These are phyloP conservation scores for Dipteronia dyeriana DNA, from an alignment of 345 rosid genomes.

Conservation along the genomic window DNA sequence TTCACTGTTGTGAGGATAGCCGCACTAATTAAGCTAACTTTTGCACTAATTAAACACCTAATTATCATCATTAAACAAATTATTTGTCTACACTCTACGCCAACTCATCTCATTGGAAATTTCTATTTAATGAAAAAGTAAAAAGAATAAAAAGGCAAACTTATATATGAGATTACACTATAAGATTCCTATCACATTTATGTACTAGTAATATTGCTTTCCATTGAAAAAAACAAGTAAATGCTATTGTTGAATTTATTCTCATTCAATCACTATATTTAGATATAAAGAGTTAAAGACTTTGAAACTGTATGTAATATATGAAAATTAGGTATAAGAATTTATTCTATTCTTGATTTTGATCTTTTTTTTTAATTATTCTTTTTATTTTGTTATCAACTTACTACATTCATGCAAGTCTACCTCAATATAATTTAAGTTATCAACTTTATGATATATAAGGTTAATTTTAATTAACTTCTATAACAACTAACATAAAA, in stretches of 20 bases:
- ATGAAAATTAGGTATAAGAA: neutral
- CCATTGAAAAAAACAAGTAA: neutral
- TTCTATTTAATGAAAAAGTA: slow-evolving; percentile 4
- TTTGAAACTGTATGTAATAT: neutral
- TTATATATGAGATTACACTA: neutral
- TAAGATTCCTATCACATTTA: slow-evolving; percentile 10
- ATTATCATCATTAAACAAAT: neutral
- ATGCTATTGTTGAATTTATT: slow-evolving; percentile 9
- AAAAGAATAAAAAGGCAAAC: neutral
- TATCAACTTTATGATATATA: no score
- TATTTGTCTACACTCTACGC: neutral
- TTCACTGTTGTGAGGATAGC: neutral
- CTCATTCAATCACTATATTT: neutral
- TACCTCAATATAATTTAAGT: no score
- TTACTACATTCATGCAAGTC: no score
- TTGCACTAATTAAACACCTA: neutral
- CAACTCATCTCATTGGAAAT: neutral
- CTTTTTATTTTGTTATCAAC: no score
- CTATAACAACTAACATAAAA: no score
- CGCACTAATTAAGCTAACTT: neutral
- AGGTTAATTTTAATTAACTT: no score
- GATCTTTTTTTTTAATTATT: no score
- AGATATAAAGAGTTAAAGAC: neutral
- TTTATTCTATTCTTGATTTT: neutral
- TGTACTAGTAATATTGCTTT: neutral